Conservation (phyloP, 306 rosid genomes). For the apple (Malus domestica) region DNA sequence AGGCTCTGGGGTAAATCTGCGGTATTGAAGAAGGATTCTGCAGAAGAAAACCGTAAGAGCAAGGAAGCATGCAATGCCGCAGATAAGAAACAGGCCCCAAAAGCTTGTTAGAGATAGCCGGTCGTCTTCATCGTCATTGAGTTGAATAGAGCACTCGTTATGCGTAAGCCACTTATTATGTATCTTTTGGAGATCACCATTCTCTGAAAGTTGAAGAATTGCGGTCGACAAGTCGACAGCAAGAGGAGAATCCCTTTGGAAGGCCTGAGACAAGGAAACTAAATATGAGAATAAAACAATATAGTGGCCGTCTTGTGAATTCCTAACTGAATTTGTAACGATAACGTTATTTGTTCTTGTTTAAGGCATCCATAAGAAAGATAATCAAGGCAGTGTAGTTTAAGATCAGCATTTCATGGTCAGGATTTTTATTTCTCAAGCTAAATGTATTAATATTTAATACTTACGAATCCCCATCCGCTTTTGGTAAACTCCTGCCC, state of each 20-base stretch:
- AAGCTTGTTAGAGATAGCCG: constrained; percentile 59
- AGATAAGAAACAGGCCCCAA: constrained; percentile 77
- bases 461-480: constrained; percentile 93
- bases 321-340: not conserved
- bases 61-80: constrained; percentile 48
- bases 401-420: not conserved
- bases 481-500: constrained; percentile 84
- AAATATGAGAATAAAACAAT: not conserved
- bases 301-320: not conserved
- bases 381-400: not conserved
- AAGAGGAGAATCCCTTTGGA: constrained; percentile 89
- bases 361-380: not conserved
- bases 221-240: constrained; percentile 83
- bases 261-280: constrained; percentile 43
- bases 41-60: constrained; percentile 44
- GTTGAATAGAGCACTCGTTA: constrained; percentile 28
- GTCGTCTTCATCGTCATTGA: constrained; percentile 26
- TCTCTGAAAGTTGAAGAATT: constrained; percentile 87
- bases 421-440: not conserved
- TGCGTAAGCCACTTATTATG: constrained; percentile 67
- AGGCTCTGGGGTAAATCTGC: constrained; percentile 34
- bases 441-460: constrained; percentile 30
- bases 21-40: constrained; percentile 45
- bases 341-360: not conserved
- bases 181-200: constrained; percentile 66